A percentile compares a stretch with the other conserved stretches of the same genome.
phyloP scores from a whole-genome alignment of 140 eudicot species.

The Cichorium intybus region DNA sequence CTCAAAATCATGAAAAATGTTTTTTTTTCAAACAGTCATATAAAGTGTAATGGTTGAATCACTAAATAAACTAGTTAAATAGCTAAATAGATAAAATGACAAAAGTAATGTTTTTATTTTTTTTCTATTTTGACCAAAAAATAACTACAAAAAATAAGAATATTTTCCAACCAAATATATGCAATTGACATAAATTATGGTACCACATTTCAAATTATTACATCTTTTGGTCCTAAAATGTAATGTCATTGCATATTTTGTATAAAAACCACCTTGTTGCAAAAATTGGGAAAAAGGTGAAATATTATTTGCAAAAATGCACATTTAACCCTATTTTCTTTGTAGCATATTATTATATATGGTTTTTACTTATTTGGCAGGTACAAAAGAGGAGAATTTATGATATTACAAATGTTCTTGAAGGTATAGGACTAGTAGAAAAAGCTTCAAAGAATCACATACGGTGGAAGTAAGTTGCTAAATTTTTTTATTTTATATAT shows the following conservation, averaged over 20 bases:
- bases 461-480: slow-evolving; percentile 55
- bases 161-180: too few relatives aligned
- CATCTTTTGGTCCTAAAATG: not conserved
- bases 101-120: too few relatives aligned
- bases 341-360: slow-evolving; percentile 4
- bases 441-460: slow-evolving; percentile 69
- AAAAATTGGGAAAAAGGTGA: not conserved
- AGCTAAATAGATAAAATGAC: not conserved
- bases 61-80: too few relatives aligned
- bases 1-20: not conserved
- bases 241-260: not conserved
- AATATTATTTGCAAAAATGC: not conserved
- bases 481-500: slow-evolving; percentile 4
- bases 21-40: too few relatives aligned
- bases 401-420: slow-evolving; percentile 85
- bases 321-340: not conserved
- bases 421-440: slow-evolving; percentile 79
- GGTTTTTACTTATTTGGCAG: slow-evolving; percentile 32
- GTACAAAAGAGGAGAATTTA: slow-evolving; percentile 89
- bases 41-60: too few relatives aligned
- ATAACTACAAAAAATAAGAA: too few relatives aligned
- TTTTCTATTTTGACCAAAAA: too few relatives aligned
- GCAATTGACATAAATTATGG: too few relatives aligned
- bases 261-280: not conserved
- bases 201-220: too few relatives aligned